Evolutionary conservation across 2,329 filamentous ascomycete genomes (phyloP), one percentile per base, ranked within the genome.

Genomic region (Hypoxylon sp.): DNA sequence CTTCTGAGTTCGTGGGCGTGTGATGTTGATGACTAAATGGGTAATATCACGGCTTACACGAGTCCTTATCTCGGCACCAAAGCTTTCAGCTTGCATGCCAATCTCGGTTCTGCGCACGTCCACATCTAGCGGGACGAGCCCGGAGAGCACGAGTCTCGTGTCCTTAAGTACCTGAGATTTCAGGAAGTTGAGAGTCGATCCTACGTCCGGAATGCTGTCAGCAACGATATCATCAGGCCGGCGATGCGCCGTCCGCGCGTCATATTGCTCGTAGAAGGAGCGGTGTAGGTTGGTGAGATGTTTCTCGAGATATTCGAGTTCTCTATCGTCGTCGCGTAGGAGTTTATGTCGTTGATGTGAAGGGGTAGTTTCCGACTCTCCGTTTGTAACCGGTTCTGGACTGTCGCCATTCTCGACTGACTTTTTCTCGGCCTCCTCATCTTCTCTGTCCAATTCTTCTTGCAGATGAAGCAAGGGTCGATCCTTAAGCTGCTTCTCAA

Each of bases 391-490:
- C n/a, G 78, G 73, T n/a, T 75, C 71, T 42, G 70, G 65, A 58
- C 70, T 77, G 29, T 80, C 83, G 35, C 84, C 82, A 53, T 85
- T 85, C 14, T 84, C 83, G 2, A 82, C 81, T 5, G 80, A 80
- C 2, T 80, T 80, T 63, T 80, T 84, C 67, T 86, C 87, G 60
- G 83, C 87, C 39, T 87, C 85, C 44, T 93, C 90, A 72, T 94
- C 92, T 75, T 94, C 92, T 73, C 93, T 92, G 75, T 99, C 96
- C 22, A 98, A 86, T 78, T 94, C 87, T 75, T 97, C 92, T 79
- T 99, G 96, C 82, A 97, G 92, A 77, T 96, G 93, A n/a, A 97
- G 83, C 29, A 99, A 82, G 0, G 96, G 96, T 13, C 95, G 88
- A 69, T 98, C 94, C 67, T 91, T 93, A 17, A 98, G 86, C 80